Percentiles rank a stretch among this genome's conserved stretches.
phyloP scores from a whole-genome alignment of 2,329 filamentous ascomycete genomes.

The Pseudogymnoascus sp. region DNA sequence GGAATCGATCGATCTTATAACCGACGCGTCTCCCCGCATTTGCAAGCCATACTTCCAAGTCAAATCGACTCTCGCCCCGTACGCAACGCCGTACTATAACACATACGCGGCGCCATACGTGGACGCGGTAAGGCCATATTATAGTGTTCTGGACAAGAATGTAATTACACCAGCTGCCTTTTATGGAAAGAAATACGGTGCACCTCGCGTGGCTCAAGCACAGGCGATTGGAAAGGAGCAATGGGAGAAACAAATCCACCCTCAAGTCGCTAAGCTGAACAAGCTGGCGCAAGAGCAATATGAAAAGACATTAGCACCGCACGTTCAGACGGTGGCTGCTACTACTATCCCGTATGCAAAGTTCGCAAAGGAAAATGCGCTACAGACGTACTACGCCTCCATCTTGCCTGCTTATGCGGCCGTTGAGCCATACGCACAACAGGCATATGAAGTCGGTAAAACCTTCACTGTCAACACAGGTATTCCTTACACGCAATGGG shows the following conservation, averaged over 20 bases:
- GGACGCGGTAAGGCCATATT: slow-evolving; percentile 67
- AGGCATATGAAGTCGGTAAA: slow-evolving; percentile 58
- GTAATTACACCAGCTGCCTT: slow-evolving; percentile 60
- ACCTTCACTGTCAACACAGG: slow-evolving; percentile 60
- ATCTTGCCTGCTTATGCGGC: slow-evolving; percentile 67
- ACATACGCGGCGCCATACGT: slow-evolving; percentile 77
- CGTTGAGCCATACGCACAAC: slow-evolving; percentile 63
- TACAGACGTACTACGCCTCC: slow-evolving; percentile 62
- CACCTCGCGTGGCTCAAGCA: slow-evolving; percentile 60
- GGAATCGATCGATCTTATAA: slow-evolving; percentile 55
- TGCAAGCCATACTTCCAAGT: slow-evolving; percentile 75
- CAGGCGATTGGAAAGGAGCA: slow-evolving; percentile 58
- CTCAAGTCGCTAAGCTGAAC: slow-evolving; percentile 61
- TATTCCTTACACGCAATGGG: slow-evolving; percentile 62
- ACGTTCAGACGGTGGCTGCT: slow-evolving; percentile 54
- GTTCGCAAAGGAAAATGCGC: slow-evolving; percentile 50
- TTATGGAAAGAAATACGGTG: slow-evolving; percentile 64
- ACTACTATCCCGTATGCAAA: slow-evolving; percentile 64
- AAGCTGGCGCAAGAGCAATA: slow-evolving; percentile 56
- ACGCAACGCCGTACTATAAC: slow-evolving; percentile 78
- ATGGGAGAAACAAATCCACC: slow-evolving; percentile 72
- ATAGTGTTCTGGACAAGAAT: slow-evolving; percentile 48
- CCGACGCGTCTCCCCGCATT: slow-evolving; percentile 61
- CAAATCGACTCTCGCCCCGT: slow-evolving; percentile 57
- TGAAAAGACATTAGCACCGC: slow-evolving; percentile 59